Percentiles rank a stretch among this genome's conserved stretches.
These are phyloP conservation scores for Saturnispora diversa DNA, from an alignment of 805 yeast species.

Conservation along the genomic window DNA sequence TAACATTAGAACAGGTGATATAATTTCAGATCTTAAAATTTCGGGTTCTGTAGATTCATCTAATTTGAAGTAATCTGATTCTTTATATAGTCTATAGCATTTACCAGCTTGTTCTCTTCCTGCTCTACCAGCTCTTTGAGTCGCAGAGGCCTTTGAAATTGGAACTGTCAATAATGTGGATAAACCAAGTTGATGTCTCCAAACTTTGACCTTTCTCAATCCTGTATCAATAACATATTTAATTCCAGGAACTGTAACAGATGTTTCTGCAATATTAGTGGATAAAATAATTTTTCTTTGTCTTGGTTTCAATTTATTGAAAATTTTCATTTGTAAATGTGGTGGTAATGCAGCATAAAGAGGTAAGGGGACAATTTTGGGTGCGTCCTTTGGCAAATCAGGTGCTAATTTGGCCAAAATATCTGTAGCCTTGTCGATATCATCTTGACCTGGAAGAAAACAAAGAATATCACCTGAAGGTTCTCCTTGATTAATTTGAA, in stretches of 20 bases:
- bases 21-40: constrained; percentile 76
- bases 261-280: constrained; percentile 96
- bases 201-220: constrained; percentile 82
- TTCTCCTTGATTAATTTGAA: constrained; percentile 74
- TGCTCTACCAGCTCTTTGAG: constrained; percentile 97
- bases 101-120: constrained; percentile 99
- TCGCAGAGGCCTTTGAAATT: constrained; percentile 87
- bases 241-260: constrained; percentile 92
- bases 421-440: constrained; percentile 77
- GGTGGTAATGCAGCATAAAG: constrained; percentile 93
- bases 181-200: constrained; percentile 88
- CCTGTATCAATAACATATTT: constrained; percentile 92
- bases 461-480: constrained; percentile 86
- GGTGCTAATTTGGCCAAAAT: constrained; percentile 55
- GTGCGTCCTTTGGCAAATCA: constrained; percentile 64
- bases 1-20: constrained; percentile 75
- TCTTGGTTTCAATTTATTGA: constrained; percentile 52
- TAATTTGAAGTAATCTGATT: constrained; percentile 53
- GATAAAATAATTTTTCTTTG: constrained; percentile 82
- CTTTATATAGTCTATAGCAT: constrained; percentile 80
- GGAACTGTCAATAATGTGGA: constrained; percentile 92
- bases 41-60: constrained; percentile 88
- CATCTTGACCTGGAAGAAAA: constrained; percentile 95
- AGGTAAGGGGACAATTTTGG: constrained; percentile 69
- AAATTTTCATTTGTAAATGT: constrained; percentile 71